These are phyloP conservation scores for Diaporthe aspalathi DNA, from an alignment of 2,329 filamentous ascomycete species.

Conservation along the genomic window DNA sequence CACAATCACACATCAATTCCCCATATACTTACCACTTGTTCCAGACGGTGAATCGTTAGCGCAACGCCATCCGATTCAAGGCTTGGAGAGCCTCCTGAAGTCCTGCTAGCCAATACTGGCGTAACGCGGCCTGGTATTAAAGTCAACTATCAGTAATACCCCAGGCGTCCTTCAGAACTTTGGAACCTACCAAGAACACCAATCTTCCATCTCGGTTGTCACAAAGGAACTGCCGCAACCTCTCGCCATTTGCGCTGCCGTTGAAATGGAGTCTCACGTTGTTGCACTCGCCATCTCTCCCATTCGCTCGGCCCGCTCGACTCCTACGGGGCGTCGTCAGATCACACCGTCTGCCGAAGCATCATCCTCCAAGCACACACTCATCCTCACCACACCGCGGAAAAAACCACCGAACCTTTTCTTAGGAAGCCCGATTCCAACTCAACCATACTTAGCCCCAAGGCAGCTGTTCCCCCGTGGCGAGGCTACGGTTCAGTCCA, in stretches of 20 bases:
- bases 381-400: background rate
- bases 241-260: background rate
- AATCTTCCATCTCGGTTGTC: too few relatives aligned
- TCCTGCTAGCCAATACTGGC: too few relatives aligned
- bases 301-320: background rate
- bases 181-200: too few relatives aligned
- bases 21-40: too few relatives aligned
- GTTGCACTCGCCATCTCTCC: background rate
- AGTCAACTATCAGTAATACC: too few relatives aligned
- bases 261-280: background rate
- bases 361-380: background rate
- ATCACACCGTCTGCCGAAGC: background rate
- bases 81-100: too few relatives aligned
- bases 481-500: background rate
- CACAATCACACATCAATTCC: too few relatives aligned
- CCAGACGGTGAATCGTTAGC: too few relatives aligned
- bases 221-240: background rate
- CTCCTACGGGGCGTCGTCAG: background rate
- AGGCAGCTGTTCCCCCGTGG: background rate
- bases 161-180: too few relatives aligned
- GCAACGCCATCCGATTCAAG: too few relatives aligned
- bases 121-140: too few relatives aligned
- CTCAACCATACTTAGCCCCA: background rate
- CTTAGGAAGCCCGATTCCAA: background rate
- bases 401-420: background rate